These are phyloP conservation scores for Stereum hirsutum DNA, from an alignment of 1,284 basidiomycete genomes.

Conservation along the genomic window DNA sequence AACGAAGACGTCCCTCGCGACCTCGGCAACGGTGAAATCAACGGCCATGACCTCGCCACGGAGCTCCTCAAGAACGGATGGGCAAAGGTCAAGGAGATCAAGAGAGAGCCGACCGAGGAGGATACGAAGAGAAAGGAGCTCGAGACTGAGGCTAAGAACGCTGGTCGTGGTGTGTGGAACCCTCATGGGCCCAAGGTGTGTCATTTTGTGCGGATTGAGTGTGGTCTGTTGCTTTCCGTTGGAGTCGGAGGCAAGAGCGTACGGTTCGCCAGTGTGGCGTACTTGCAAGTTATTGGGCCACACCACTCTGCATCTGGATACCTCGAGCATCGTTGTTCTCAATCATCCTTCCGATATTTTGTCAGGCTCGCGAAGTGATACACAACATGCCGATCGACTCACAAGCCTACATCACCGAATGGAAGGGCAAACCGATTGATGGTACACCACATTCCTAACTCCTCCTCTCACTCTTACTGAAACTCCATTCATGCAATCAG, in stretches of 20 bases:
- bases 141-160: constrained; percentile 73
- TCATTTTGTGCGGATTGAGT: too few species aligned
- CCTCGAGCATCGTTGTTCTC: background rate
- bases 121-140: constrained; percentile 67
- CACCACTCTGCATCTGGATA: too few species aligned
- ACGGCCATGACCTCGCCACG: constrained; percentile 63
- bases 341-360: background rate
- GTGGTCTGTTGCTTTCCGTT: constrained; percentile 17
- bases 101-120: constrained; percentile 70
- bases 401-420: constrained; percentile 81
- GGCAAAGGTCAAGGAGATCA: constrained; percentile 87
- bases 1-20: constrained; percentile 68
- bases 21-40: constrained; percentile 65
- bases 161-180: constrained; percentile 83
- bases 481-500: constrained; percentile 27
- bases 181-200: constrained; percentile 76
- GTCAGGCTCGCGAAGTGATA: constrained; percentile 64
- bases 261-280: too few species aligned
- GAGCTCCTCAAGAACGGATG: constrained; percentile 83
- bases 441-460: constrained; percentile 33
- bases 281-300: too few species aligned
- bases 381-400: constrained; percentile 90
- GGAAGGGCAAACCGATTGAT: constrained; percentile 86
- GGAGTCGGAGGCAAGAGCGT: too few species aligned
- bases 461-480: background rate